Conservation (phyloP, 1,139 yeast genomes). For the Sugiyamaella paludigena region DNA sequence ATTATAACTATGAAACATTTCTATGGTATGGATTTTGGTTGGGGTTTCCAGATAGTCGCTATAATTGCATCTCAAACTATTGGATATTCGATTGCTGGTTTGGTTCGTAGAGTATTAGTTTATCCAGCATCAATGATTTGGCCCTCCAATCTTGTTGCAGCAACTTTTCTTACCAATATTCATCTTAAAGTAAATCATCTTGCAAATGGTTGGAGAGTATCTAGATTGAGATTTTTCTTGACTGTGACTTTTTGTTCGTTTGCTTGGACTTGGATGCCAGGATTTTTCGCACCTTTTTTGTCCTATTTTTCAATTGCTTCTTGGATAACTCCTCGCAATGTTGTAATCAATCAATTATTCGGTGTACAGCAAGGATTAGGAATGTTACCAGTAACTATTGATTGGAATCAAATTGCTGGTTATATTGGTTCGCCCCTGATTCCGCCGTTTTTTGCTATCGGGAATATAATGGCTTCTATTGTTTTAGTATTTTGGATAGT, state of each 20-base stretch:
- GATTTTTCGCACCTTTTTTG: conserved; percentile 50
- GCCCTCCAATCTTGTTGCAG: conserved; percentile 52
- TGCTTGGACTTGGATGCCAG: conserved; percentile 58
- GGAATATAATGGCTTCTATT: conserved; percentile 50
- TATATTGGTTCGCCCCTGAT: conserved; percentile 63
- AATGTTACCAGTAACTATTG: conserved; percentile 57
- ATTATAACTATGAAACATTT: conserved; percentile 54
- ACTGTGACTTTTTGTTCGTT: conserved; percentile 43
- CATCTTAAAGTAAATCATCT: conserved; percentile 59
- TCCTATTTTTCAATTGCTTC: conserved; percentile 53
- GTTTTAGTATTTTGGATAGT: conserved; percentile 47
- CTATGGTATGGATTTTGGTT: conserved; percentile 48
- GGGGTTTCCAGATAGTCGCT: conserved; percentile 53
- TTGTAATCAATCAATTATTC: conserved; percentile 58
- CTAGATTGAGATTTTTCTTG: conserved; percentile 49
- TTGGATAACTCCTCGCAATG: conserved; percentile 56
- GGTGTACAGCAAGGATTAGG: conserved; percentile 63
- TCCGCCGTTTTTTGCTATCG: conserved; percentile 60
- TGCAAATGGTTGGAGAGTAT: conserved; percentile 55
- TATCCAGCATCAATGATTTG: conserved; percentile 57
- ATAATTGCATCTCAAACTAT: conserved; percentile 57
- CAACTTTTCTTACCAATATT: conserved; percentile 56
- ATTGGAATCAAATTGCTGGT: conserved; percentile 57
- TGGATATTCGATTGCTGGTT: conserved; percentile 66
- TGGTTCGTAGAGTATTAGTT: conserved; percentile 52